Percentiles rank a stretch among this genome's conserved stretches.
Conservation (phyloP, 306 rosid genomes). For the Lupinus albus region DNA sequence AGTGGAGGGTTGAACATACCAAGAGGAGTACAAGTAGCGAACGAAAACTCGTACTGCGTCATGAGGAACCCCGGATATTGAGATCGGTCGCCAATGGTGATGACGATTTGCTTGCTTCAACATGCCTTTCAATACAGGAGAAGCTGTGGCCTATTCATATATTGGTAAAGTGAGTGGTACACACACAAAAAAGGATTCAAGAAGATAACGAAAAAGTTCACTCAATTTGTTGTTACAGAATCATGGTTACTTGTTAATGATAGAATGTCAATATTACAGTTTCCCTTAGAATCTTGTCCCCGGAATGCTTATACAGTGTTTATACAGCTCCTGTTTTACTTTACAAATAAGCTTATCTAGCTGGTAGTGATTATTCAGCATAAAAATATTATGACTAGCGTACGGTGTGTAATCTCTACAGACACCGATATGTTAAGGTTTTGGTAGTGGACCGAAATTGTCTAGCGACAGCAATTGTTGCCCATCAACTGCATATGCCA, state of each 20-base stretch:
- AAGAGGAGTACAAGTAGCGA: slow-evolving; percentile 70
- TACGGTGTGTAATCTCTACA: too few relatives aligned
- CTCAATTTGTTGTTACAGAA: not conserved
- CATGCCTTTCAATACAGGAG: slow-evolving; percentile 69
- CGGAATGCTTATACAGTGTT: not conserved
- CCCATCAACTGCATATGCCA: too few relatives aligned
- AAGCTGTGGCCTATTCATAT: slow-evolving; percentile 64
- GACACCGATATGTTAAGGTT: too few relatives aligned
- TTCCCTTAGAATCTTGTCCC: not conserved
- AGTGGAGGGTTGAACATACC: slow-evolving; percentile 50
- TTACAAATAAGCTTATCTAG: not conserved
- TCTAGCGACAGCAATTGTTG: too few relatives aligned
- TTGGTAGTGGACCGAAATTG: too few relatives aligned
- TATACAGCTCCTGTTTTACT: not conserved
- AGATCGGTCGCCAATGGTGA: slow-evolving; percentile 47
- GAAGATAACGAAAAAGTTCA: slow-evolving; percentile 3
- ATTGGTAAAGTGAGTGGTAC: slow-evolving; percentile 32
- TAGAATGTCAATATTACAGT: not conserved
- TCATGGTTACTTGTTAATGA: not conserved
- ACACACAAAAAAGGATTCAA: slow-evolving; percentile 18
- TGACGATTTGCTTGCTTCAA: slow-evolving; percentile 50
- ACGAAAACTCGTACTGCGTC: slow-evolving; percentile 75
- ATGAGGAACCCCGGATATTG: slow-evolving; percentile 73
- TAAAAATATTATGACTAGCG: not conserved
- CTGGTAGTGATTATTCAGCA: not conserved